Percentiles rank a stretch among this genome's conserved stretches.
These are phyloP conservation scores for Cercospora canescens DNA, from an alignment of 2,329 filamentous ascomycete species.

Conservation along the genomic window DNA sequence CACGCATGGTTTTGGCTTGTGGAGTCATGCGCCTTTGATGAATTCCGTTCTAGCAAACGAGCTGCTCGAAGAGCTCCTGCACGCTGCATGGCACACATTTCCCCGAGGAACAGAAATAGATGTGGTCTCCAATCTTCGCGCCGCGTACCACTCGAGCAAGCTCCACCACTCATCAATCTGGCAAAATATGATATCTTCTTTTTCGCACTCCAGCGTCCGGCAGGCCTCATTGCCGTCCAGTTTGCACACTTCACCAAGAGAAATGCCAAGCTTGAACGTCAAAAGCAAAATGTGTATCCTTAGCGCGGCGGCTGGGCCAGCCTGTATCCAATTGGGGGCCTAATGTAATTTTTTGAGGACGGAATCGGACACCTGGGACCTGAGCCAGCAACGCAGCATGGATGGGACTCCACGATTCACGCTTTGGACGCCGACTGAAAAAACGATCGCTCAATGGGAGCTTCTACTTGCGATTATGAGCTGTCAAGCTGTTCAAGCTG, in stretches of 20 bases:
- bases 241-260: not conserved
- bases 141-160: no score
- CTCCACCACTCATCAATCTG: not conserved
- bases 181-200: not conserved
- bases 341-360: no score
- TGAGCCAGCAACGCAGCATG: not conserved
- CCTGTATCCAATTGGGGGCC: not conserved
- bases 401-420: not conserved
- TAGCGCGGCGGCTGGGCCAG: not conserved
- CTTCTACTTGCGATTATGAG: not conserved
- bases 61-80: not conserved
- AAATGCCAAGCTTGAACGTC: not conserved
- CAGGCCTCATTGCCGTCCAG: not conserved
- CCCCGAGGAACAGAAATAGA: no score
- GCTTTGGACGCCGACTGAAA: not conserved
- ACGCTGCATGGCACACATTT: not conserved
- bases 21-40: no score
- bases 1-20: not conserved
- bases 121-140: no score
- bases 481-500: not conserved
- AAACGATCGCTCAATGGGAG: not conserved
- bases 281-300: not conserved
- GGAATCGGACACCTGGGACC: not conserved
- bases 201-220: no score
- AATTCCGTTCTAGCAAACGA: no score